Conservation (phyloP, 345 rosid genomes). For the Bruguiera parviflora region DNA sequence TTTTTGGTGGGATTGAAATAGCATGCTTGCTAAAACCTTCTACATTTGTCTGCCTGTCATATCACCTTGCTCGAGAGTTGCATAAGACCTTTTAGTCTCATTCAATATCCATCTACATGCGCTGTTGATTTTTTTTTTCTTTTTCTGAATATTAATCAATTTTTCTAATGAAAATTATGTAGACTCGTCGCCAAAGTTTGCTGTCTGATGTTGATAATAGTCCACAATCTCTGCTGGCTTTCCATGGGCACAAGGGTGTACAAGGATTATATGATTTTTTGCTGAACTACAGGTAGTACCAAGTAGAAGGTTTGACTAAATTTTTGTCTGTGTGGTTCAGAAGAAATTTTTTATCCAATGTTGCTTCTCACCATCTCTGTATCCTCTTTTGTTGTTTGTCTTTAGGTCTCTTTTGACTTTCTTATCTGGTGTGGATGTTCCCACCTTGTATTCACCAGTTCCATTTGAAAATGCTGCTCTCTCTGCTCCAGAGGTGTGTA, state of each 20-base stretch:
- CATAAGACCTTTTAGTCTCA: background rate
- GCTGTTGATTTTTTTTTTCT: background rate
- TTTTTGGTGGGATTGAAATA: no score
- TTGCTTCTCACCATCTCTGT: conserved; percentile 4
- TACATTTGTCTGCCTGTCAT: no score
- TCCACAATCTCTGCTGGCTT: conserved; percentile 76
- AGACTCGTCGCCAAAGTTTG: conserved; percentile 60
- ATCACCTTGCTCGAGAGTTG: conserved; percentile 1
- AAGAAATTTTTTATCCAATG: background rate
- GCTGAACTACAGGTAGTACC: conserved; percentile 74
- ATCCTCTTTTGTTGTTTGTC: conserved; percentile 22
- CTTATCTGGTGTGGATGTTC: conserved; percentile 70
- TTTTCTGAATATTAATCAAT: conserved; percentile 1
- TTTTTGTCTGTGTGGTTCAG: background rate
- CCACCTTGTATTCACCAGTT: conserved; percentile 67
- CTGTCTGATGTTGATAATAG: conserved; percentile 69
- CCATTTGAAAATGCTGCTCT: conserved; percentile 79
- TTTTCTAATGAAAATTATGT: conserved; percentile 36
- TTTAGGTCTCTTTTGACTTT: conserved; percentile 67
- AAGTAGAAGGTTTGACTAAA: background rate
- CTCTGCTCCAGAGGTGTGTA: conserved; percentile 79
- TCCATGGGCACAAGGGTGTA: conserved; percentile 55
- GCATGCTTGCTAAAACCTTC: no score
- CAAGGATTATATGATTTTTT: conserved; percentile 82
- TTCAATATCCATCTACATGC: background rate